Evolutionary conservation across 78 protist genomes (phyloP).

Genomic region (Andalucia godoyi): DNA sequence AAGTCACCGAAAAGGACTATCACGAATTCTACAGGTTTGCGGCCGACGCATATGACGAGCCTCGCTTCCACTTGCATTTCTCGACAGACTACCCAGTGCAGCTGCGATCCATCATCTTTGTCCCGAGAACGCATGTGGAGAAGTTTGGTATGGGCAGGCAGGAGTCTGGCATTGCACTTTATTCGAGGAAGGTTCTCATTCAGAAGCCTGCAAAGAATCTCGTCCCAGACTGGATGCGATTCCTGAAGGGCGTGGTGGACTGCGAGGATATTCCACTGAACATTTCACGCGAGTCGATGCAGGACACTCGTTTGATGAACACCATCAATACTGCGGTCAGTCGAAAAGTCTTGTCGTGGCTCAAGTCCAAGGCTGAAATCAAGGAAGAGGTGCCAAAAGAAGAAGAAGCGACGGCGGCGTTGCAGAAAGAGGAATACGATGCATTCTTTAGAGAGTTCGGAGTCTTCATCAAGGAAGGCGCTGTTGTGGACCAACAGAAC

Average conservation of each 20-base stretch:
- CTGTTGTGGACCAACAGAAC: constrained; percentile 47
- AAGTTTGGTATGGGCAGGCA: constrained; percentile 70
- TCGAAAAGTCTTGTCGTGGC: constrained; percentile 35
- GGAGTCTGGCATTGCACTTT: constrained; percentile 66
- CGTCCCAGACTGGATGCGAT: constrained; percentile 84
- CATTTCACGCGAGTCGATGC: constrained; percentile 77
- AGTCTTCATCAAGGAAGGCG: constrained; percentile 69
- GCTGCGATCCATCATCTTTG: constrained; percentile 56
- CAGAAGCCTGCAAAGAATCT: constrained; percentile 43
- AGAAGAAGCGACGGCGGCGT: constrained; percentile 35
- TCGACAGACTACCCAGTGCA: constrained; percentile 57
- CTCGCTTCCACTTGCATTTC: constrained; percentile 43
- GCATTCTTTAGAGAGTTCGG: constrained; percentile 50
- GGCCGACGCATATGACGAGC: constrained; percentile 35
- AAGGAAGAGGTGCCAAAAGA: not conserved
- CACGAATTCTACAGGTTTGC: constrained; percentile 50
- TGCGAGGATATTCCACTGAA: constrained; percentile 86
- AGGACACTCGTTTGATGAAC: constrained; percentile 65
- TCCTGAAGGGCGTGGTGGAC: constrained; percentile 78
- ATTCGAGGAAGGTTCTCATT: constrained; percentile 47
- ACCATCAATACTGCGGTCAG: constrained; percentile 21
- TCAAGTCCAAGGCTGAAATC: not conserved
- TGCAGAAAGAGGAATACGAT: constrained; percentile 27
- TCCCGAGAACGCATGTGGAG: constrained; percentile 71
- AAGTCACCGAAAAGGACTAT: constrained; percentile 69